phyloP scores from a whole-genome alignment of 139 green algal species.

The Chlorella sorokiniana region DNA sequence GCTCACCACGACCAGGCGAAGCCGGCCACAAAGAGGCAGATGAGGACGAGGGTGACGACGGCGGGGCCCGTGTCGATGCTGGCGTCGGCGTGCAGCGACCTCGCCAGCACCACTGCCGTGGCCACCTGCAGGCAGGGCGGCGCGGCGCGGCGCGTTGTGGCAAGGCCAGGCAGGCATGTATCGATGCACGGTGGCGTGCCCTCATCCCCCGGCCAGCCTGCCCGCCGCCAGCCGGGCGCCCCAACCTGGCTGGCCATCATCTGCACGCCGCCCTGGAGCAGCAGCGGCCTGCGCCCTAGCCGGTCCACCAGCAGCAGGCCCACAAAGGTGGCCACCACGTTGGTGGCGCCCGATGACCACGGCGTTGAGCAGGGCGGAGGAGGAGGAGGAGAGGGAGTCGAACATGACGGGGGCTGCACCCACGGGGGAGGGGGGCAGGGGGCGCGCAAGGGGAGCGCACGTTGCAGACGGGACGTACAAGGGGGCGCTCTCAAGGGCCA shows the following conservation, averaged over 20 bases:
- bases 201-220: neutral
- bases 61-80: neutral
- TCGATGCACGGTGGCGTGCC: neutral
- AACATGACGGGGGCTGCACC: conserved; percentile 31
- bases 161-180: too few relatives aligned
- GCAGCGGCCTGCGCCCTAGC: conserved; percentile 52
- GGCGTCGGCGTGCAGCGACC: neutral
- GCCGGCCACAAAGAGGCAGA: conserved; percentile 25
- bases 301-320: conserved; percentile 62
- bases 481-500: too few relatives aligned
- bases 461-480: neutral
- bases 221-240: too few relatives aligned
- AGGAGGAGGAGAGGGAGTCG: neutral
- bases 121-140: neutral
- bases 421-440: neutral
- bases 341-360: conserved; percentile 60
- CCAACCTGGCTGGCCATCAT: conserved; percentile 64
- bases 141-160: too few relatives aligned
- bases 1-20: conserved; percentile 14
- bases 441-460: neutral
- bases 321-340: conserved; percentile 64
- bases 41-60: neutral
- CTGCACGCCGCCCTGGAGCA: conserved; percentile 66
- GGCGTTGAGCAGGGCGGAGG: conserved; percentile 53
- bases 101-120: neutral